These are phyloP conservation scores for Turnera subulata DNA, from an alignment of 345 rosid genomes.

Conservation along the genomic window DNA sequence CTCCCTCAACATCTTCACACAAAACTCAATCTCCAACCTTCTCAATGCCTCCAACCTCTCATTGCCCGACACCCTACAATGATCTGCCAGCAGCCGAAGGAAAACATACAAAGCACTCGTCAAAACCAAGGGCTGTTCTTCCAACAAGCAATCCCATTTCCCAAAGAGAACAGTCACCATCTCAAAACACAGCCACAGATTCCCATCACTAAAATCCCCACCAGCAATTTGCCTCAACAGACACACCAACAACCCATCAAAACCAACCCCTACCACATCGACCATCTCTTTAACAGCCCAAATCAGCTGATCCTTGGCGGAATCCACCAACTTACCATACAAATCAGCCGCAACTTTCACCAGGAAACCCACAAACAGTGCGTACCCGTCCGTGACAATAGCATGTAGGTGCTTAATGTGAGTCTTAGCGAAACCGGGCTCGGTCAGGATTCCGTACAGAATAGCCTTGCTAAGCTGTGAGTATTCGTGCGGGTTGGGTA, in stretches of 20 bases:
- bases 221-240: conserved; percentile 60
- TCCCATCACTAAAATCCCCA: conserved; percentile 67
- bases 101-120: conserved; percentile 57
- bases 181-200: conserved; percentile 76
- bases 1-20: conserved; percentile 72
- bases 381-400: conserved; percentile 66
- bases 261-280: conserved; percentile 53
- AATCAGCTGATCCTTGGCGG: conserved; percentile 50
- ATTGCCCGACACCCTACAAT: conserved; percentile 40
- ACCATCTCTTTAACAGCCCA: conserved; percentile 67
- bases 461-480: conserved; percentile 55
- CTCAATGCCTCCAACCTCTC: conserved; percentile 41
- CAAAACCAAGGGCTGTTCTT: conserved; percentile 53
- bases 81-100: conserved; percentile 68
- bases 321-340: conserved; percentile 51
- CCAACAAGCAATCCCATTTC: conserved; percentile 53
- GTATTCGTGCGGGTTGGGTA: conserved; percentile 53
- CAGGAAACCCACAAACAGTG: conserved; percentile 44
- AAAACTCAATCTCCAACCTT: conserved; percentile 57
- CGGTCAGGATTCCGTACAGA: conserved; percentile 51
- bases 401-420: conserved; percentile 69
- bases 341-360: conserved; percentile 44
- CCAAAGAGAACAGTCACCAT: conserved; percentile 40
- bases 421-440: conserved; percentile 38
- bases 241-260: conserved; percentile 44